Percentiles rank a stretch among this genome's conserved stretches.
Evolutionary conservation across 2,329 filamentous ascomycete species (phyloP).

Genomic region (Colletotrichum sp.): DNA sequence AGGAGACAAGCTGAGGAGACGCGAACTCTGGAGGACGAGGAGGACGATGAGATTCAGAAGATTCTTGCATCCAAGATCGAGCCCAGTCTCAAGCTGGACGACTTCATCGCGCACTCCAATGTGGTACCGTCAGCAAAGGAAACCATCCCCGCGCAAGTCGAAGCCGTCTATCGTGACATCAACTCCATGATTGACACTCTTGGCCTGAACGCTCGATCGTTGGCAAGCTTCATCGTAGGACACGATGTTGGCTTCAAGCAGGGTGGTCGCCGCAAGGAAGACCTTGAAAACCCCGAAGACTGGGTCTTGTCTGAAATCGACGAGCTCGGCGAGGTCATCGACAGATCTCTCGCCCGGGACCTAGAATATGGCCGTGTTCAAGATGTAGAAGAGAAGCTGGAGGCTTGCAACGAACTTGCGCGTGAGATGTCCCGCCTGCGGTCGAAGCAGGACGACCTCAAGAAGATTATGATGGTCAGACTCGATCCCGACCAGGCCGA

Average conservation of each 20-base stretch:
- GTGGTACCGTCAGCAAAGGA: constrained; percentile 57
- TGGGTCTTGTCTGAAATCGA: constrained; percentile 81
- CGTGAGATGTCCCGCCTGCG: constrained; percentile 75
- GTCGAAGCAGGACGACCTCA: constrained; percentile 78
- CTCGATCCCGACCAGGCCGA: constrained; percentile 71
- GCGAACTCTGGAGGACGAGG: constrained; percentile 66
- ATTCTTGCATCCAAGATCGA: constrained; percentile 65
- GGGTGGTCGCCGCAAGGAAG: constrained; percentile 62
- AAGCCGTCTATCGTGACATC: constrained; percentile 77
- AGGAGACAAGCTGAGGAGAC: constrained; percentile 62
- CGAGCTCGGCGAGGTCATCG: constrained; percentile 68
- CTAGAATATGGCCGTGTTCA: constrained; percentile 73
- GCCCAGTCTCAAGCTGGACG: constrained; percentile 66
- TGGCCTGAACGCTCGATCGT: constrained; percentile 78
- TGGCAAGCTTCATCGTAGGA: constrained; percentile 69
- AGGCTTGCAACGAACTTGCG: constrained; percentile 69
- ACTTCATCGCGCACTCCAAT: constrained; percentile 70
- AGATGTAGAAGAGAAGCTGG: constrained; percentile 71
- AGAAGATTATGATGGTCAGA: constrained; percentile 73
- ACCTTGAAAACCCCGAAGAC: constrained; percentile 71
- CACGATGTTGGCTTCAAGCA: constrained; percentile 63
- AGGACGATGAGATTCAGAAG: constrained; percentile 71
- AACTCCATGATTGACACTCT: constrained; percentile 95
- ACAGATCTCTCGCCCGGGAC: constrained; percentile 65
- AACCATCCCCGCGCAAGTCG: constrained; percentile 66